phyloP scores from a whole-genome alignment of 208 protist genomes.

The Trypanosomatidae sp. region DNA sequence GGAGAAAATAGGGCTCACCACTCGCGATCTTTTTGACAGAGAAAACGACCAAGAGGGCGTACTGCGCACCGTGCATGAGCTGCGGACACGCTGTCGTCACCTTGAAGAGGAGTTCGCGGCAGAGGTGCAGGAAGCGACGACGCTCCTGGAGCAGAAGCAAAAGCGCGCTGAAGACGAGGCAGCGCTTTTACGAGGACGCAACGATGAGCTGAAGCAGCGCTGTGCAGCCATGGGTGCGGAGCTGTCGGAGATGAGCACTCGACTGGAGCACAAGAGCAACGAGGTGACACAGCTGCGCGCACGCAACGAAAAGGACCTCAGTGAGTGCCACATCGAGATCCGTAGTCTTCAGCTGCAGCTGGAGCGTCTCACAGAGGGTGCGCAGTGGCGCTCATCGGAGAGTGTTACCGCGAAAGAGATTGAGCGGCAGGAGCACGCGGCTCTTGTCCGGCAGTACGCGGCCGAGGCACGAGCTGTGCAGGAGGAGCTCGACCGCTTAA shows the following conservation, averaged over 20 bases:
- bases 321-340: slow-evolving; percentile 29
- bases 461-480: slow-evolving; percentile 19
- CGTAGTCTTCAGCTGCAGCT: slow-evolving; percentile 31
- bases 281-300: slow-evolving; percentile 15
- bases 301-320: slow-evolving; percentile 16
- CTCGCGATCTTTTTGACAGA: slow-evolving; percentile 16
- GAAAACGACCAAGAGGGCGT: slow-evolving; percentile 38
- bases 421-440: slow-evolving; percentile 13
- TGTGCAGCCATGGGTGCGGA: slow-evolving; percentile 11
- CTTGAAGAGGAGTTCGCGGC: slow-evolving; percentile 17
- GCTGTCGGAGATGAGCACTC: slow-evolving; percentile 6
- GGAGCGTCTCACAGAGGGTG: slow-evolving; percentile 19
- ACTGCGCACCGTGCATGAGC: slow-evolving; percentile 11
- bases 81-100: slow-evolving; percentile 10
- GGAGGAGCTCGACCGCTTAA: slow-evolving; percentile 22
- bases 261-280: background rate
- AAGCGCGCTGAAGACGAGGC: slow-evolving; percentile 13
- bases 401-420: slow-evolving; percentile 9
- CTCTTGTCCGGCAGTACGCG: slow-evolving; percentile 26
- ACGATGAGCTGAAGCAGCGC: slow-evolving; percentile 24
- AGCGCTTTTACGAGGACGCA: slow-evolving; percentile 9
- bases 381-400: slow-evolving; percentile 12
- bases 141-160: slow-evolving; percentile 11
- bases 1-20: slow-evolving; percentile 20
- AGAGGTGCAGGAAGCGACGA: slow-evolving; percentile 15